phyloP scores from a whole-genome alignment of 1,284 basidiomycete species.

The Ustilago tritici region DNA sequence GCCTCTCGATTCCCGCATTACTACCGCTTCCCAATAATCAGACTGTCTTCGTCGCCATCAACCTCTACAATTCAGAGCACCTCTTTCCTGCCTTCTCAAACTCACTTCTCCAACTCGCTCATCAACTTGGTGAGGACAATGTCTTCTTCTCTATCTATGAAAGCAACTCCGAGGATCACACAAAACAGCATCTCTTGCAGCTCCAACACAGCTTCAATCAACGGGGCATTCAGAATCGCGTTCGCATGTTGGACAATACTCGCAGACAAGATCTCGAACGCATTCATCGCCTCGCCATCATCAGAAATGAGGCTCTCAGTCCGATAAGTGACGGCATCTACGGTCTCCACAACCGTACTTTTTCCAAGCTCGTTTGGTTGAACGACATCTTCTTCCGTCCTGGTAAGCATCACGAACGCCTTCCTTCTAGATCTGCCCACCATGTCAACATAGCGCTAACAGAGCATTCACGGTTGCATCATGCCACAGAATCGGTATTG shows the following conservation, averaged over 20 bases:
- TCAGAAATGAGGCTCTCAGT: slow-evolving; percentile 54
- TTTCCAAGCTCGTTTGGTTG: slow-evolving; percentile 54
- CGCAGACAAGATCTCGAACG: slow-evolving; percentile 41
- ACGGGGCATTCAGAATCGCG: slow-evolving; percentile 32
- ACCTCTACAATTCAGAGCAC: slow-evolving; percentile 56
- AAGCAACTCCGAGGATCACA: slow-evolving; percentile 73
- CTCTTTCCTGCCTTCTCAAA: slow-evolving; percentile 54
- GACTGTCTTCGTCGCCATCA: slow-evolving; percentile 51
- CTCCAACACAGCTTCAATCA: slow-evolving; percentile 69
- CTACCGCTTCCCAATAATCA: slow-evolving; percentile 10
- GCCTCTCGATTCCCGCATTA: slow-evolving; percentile 7
- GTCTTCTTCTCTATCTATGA: slow-evolving; percentile 75
- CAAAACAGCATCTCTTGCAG: slow-evolving; percentile 71
- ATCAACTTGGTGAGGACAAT: slow-evolving; percentile 72
- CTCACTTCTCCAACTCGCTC: slow-evolving; percentile 37
- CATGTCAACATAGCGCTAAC: background rate
- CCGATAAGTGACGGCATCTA: slow-evolving; percentile 41
- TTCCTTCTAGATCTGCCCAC: background rate
- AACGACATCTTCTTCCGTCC: slow-evolving; percentile 57
- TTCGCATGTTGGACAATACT: slow-evolving; percentile 42
- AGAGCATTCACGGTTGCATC: slow-evolving; percentile 36
- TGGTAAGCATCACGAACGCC: background rate
- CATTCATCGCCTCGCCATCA: slow-evolving; percentile 50
- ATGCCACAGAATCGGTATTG: slow-evolving; percentile 50
- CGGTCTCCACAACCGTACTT: slow-evolving; percentile 31